A percentile compares a stretch with the other conserved stretches of the same genome.
These are phyloP conservation scores for Ceratocystis cubensis DNA, from an alignment of 2,329 filamentous ascomycete species.

Conservation along the genomic window DNA sequence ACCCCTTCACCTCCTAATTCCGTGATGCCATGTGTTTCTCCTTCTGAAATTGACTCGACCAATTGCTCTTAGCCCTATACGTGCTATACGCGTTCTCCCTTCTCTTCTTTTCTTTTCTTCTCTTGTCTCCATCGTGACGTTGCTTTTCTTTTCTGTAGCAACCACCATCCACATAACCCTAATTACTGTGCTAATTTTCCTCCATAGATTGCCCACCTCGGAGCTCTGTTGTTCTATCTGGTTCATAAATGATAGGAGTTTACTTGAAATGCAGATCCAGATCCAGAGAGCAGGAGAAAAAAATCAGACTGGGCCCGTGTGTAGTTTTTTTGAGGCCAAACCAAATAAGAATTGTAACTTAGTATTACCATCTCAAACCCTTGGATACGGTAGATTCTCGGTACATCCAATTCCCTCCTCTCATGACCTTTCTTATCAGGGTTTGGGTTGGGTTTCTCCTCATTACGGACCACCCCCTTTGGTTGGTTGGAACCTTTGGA, in stretches of 20 bases:
- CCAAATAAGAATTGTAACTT: background rate
- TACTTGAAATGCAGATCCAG: background rate
- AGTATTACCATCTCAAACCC: background rate
- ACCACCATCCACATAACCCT: background rate
- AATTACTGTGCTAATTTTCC: background rate
- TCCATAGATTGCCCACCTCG: background rate
- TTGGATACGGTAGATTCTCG: background rate
- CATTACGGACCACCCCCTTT: background rate
- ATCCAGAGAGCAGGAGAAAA: background rate
- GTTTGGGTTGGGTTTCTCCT: background rate
- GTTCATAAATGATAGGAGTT: background rate
- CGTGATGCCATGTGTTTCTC: background rate
- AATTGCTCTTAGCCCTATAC: background rate
- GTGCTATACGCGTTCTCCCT: background rate
- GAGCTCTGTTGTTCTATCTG: background rate
- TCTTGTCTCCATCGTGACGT: background rate
- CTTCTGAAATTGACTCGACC: background rate
- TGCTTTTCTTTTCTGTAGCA: background rate
- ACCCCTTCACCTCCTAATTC: background rate
- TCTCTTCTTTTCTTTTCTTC: background rate
- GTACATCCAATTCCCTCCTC: background rate
- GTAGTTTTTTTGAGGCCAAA: slow-evolving; percentile 7
- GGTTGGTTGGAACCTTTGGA: background rate
- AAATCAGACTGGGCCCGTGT: slow-evolving; percentile 4
- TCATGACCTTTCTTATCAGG: background rate